Conservation (phyloP, 2,329 filamentous ascomycete species). For the Lasiodiplodia hormozganensis region DNA sequence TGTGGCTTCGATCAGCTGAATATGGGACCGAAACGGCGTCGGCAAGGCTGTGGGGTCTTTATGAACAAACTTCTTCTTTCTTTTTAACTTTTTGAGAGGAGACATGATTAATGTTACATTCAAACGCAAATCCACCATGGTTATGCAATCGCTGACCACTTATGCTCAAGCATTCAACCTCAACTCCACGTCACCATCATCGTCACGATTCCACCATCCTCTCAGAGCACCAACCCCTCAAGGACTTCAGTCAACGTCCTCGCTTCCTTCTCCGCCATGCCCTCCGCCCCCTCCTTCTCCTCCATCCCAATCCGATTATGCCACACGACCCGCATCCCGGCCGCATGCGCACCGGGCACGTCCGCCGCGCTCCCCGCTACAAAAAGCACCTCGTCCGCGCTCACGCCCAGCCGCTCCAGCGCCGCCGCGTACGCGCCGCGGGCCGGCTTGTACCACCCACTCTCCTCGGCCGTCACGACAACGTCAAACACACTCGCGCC, state of each 20-base stretch:
- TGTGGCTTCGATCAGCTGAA: background rate
- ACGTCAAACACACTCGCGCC: conserved; percentile 39
- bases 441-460: conserved; percentile 50
- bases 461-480: conserved; percentile 49
- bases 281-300: conserved; percentile 28
- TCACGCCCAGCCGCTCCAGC: conserved; percentile 35
- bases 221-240: conserved; percentile 4
- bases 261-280: conserved; percentile 25
- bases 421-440: conserved; percentile 44
- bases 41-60: background rate
- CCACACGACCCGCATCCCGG: conserved; percentile 46
- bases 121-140: background rate
- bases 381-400: conserved; percentile 3
- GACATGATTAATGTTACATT: background rate
- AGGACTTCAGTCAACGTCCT: conserved; percentile 23
- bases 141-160: background rate
- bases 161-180: background rate
- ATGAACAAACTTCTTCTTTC: background rate
- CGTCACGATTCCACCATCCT: background rate
- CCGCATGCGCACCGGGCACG: conserved; percentile 47
- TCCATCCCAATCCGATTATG: conserved; percentile 17
- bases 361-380: conserved; percentile 48
- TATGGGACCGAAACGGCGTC: background rate
- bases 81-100: background rate
- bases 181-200: background rate